Conservation (phyloP, 2,329 filamentous ascomycete genomes). For the Diplodia intermedia region DNA sequence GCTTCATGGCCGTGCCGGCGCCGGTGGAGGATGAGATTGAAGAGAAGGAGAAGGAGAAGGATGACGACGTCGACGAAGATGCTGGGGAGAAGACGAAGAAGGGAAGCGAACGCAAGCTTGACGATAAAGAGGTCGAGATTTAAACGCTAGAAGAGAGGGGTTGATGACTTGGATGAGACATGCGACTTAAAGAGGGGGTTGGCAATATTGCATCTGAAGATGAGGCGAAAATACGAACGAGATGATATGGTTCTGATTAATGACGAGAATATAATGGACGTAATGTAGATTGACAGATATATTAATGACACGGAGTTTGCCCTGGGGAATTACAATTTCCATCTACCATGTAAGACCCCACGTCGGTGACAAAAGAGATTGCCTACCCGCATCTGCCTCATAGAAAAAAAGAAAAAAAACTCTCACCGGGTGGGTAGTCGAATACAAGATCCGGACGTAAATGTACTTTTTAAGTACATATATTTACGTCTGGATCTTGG, state of each 20-base stretch:
- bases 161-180: neutral
- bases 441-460: too few species aligned
- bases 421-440: too few species aligned
- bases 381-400: too few species aligned
- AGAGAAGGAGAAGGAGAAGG: slow-evolving; percentile 8
- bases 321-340: neutral
- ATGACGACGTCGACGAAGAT: neutral
- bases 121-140: neutral
- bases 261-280: neutral
- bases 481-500: too few species aligned
- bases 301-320: neutral
- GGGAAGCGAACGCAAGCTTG: neutral
- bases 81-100: slow-evolving; percentile 1
- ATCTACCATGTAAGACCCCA: too few species aligned
- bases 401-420: too few species aligned
- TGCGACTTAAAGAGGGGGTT: neutral
- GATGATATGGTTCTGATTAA: neutral
- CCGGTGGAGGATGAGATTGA: slow-evolving; percentile 19
- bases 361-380: too few species aligned
- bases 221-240: neutral
- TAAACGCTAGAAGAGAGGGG: neutral
- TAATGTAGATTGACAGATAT: neutral
- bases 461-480: too few species aligned
- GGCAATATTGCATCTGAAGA: neutral
- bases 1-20: slow-evolving; percentile 14